Evolutionary conservation across 225 moss, liverwort and hornwort genomes (phyloP).

Genomic region (Anthoceros angustus): DNA sequence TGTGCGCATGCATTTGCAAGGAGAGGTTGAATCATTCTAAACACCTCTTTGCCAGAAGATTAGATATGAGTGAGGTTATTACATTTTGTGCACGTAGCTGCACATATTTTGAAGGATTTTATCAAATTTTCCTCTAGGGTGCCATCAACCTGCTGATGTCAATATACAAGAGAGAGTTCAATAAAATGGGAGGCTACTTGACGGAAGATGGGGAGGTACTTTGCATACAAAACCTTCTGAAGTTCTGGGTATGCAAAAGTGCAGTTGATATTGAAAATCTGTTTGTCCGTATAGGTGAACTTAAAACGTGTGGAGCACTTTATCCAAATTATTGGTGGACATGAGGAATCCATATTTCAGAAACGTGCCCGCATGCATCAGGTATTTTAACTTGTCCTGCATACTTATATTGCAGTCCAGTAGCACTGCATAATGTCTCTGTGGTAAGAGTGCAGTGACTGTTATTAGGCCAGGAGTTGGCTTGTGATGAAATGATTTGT

Average conservation of each 20-base stretch:
- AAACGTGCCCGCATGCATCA: slow-evolving; percentile 94
- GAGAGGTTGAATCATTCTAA: too few relatives aligned
- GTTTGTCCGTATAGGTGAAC: slow-evolving; percentile 31
- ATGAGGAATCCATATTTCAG: slow-evolving; percentile 87
- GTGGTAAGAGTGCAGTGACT: too few relatives aligned
- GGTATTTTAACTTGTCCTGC: slow-evolving; percentile 22
- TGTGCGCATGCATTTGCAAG: too few relatives aligned
- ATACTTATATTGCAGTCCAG: background rate
- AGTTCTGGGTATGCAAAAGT: too few relatives aligned
- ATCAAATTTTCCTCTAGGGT: slow-evolving; percentile 29
- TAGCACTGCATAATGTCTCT: too few relatives aligned
- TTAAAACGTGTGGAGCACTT: slow-evolving; percentile 74
- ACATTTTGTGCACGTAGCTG: too few relatives aligned
- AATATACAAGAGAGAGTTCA: slow-evolving; percentile 78
- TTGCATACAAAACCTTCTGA: background rate
- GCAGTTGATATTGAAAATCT: too few relatives aligned
- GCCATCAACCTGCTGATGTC: slow-evolving; percentile 84
- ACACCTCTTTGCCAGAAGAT: too few relatives aligned
- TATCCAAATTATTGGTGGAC: slow-evolving; percentile 58
- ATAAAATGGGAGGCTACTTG: slow-evolving; percentile 75
- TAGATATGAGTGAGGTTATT: too few relatives aligned
- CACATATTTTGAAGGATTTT: background rate
- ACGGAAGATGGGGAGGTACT: slow-evolving; percentile 86
- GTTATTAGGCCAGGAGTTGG: too few relatives aligned
- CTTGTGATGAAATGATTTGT: too few relatives aligned